phyloP scores from a whole-genome alignment of 108 stramenopile species.

The Nannochloropsis oceanica region DNA sequence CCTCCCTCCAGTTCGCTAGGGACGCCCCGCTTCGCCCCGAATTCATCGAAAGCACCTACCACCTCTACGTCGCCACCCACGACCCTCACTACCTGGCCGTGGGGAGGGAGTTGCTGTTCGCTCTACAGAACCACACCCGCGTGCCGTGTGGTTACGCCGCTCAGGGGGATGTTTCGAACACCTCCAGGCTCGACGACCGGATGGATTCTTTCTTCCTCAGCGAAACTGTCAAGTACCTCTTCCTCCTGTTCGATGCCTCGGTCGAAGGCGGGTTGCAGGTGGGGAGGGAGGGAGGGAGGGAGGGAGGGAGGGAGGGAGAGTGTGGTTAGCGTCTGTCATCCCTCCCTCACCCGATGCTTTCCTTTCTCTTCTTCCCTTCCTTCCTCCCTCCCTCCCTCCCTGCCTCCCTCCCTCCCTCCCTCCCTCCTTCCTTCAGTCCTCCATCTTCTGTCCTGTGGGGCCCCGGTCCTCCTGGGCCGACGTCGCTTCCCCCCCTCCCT shows the following conservation, averaged over 20 bases:
- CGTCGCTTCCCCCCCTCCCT: not conserved
- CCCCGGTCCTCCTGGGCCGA: not conserved
- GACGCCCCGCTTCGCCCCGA: conserved; percentile 42
- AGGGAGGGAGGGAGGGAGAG: not conserved
- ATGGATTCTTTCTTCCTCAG: conserved; percentile 44
- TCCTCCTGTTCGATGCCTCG: conserved; percentile 34
- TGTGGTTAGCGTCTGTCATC: not conserved
- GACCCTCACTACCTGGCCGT: conserved; percentile 16
- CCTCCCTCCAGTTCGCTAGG: conserved; percentile 25
- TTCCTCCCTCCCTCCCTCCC: not conserved
- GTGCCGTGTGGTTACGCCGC: conserved; percentile 39
- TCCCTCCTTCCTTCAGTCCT: not conserved
- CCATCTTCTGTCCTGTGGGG: not conserved
- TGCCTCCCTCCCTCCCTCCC: not conserved
- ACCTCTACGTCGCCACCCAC: conserved; percentile 23
- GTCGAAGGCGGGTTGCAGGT: not conserved
- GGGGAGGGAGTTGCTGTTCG: conserved; percentile 7
- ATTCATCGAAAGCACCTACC: conserved; percentile 29
- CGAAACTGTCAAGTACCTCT: conserved; percentile 45
- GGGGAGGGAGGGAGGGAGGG: not conserved
- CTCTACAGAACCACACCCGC: not conserved
- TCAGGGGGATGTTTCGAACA: conserved; percentile 14
- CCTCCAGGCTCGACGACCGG: conserved; percentile 26
- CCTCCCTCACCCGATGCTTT: too few relatives aligned
- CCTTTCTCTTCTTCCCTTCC: not conserved